phyloP scores from a whole-genome alignment of 2,329 filamentous ascomycete genomes.

The Chaetomiaceae sp. region DNA sequence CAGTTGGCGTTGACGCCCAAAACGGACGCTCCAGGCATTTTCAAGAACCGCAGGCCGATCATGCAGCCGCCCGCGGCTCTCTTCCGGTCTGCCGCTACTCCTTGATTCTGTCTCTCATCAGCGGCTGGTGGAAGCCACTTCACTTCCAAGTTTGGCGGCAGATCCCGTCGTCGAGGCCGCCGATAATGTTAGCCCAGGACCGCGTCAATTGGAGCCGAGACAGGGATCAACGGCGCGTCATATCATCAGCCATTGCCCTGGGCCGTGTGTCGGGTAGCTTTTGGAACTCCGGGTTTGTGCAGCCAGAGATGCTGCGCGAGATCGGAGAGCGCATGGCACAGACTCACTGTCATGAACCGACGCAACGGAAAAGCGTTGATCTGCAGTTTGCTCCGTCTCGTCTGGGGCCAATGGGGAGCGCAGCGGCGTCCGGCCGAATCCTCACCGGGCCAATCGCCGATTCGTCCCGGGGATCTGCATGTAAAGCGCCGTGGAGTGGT shows the following conservation, averaged over 20 bases:
- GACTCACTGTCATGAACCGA: conserved; percentile 7
- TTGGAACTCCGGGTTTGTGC: conserved; percentile 11
- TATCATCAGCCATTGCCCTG: no score
- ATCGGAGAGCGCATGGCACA: conserved; percentile 1
- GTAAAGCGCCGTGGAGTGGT: not conserved
- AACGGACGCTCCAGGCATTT: not conserved
- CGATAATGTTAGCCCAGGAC: no score
- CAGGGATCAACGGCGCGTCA: no score
- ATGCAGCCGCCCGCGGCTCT: conserved; percentile 3
- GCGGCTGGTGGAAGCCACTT: not conserved
- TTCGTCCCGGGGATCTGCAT: not conserved
- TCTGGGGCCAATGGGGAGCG: conserved; percentile 4
- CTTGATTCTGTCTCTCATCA: conserved; percentile 1
- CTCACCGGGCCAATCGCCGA: no score
- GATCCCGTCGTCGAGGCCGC: not conserved
- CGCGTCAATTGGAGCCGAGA: no score
- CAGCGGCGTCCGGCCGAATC: conserved; percentile 1
- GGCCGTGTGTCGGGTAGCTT: no score
- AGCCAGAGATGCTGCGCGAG: conserved; percentile 1
- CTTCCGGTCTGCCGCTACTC: conserved; percentile 12
- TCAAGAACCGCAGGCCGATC: not conserved
- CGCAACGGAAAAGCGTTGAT: conserved; percentile 14
- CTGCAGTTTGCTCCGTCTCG: conserved; percentile 8
- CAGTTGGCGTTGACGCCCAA: not conserved
- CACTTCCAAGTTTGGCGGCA: not conserved